These are phyloP conservation scores for Myxozyma vanderwaltii DNA, from an alignment of 805 yeast genomes.

Conservation along the genomic window DNA sequence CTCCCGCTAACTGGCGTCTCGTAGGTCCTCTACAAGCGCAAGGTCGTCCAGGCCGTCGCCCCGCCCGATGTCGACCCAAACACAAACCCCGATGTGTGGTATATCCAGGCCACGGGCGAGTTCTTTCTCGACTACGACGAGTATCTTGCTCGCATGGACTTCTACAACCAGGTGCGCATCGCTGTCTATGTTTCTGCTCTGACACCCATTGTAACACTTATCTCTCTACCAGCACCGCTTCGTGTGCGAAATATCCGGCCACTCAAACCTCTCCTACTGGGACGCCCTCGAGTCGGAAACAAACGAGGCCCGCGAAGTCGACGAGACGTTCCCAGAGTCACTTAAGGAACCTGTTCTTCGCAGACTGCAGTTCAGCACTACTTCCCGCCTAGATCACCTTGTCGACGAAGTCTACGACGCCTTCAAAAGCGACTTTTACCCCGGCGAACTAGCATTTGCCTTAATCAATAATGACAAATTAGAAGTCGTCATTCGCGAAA, in stretches of 20 bases:
- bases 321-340: slow-evolving; percentile 83
- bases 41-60: slow-evolving; percentile 37
- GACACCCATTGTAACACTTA: no score
- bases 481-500: slow-evolving; percentile 75
- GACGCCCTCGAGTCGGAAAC: slow-evolving; percentile 79
- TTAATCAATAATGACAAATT: slow-evolving; percentile 46
- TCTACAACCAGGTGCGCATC: slow-evolving; percentile 43
- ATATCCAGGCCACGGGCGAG: slow-evolving; percentile 81
- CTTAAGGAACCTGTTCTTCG: slow-evolving; percentile 89
- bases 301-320: slow-evolving; percentile 52
- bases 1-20: background rate
- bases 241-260: slow-evolving; percentile 95
- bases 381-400: slow-evolving; percentile 78
- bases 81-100: slow-evolving; percentile 61
- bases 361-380: slow-evolving; percentile 76
- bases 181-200: no score
- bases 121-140: slow-evolving; percentile 81
- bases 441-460: slow-evolving; percentile 81
- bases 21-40: slow-evolving; percentile 46
- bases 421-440: slow-evolving; percentile 82
- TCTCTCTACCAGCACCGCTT: slow-evolving; percentile 65
- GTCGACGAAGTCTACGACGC: slow-evolving; percentile 81
- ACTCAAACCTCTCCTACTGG: slow-evolving; percentile 84
- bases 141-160: slow-evolving; percentile 55
- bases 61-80: slow-evolving; percentile 33